A percentile compares a stretch with the other conserved stretches of the same genome.
These are phyloP conservation scores for Cercospora canescens DNA, from an alignment of 2,329 filamentous ascomycete species.

Conservation along the genomic window DNA sequence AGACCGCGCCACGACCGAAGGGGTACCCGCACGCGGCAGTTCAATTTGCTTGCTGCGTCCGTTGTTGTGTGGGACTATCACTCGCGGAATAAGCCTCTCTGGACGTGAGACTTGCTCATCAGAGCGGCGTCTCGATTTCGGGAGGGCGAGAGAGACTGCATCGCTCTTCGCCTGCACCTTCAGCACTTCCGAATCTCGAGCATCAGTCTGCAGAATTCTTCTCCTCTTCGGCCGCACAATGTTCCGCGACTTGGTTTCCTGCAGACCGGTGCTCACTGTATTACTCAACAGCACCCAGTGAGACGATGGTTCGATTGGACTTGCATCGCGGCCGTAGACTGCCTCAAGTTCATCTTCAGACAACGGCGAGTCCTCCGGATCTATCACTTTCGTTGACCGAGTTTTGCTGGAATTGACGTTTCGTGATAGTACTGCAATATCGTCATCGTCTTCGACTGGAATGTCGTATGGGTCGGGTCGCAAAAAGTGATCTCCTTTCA, in stretches of 20 bases:
- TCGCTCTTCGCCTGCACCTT: neutral
- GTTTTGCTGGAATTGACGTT: neutral
- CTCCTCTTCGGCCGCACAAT: neutral
- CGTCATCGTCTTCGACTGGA: slow-evolving; percentile 14
- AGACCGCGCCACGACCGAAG: neutral
- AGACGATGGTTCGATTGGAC: slow-evolving; percentile 12
- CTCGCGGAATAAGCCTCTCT: neutral
- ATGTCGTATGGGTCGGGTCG: slow-evolving; percentile 19
- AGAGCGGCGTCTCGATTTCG: neutral
- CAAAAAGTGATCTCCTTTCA: slow-evolving; percentile 22
- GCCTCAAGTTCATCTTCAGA: slow-evolving; percentile 30
- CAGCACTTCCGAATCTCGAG: neutral
- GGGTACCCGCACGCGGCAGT: neutral
- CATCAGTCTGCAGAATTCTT: neutral
- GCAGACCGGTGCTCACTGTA: too few relatives aligned
- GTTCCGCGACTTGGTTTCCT: too few relatives aligned
- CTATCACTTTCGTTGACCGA: slow-evolving; percentile 5
- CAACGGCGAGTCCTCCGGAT: slow-evolving; percentile 32
- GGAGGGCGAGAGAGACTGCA: neutral
- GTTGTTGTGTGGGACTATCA: too few relatives aligned
- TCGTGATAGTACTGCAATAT: neutral
- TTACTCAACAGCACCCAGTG: neutral
- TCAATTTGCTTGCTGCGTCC: neutral
- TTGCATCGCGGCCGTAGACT: slow-evolving; percentile 18
- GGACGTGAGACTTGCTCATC: neutral